Base-by-base conservation (phyloP, 768 basidiomycete species). In the Exsudoporus frostii region DNA sequence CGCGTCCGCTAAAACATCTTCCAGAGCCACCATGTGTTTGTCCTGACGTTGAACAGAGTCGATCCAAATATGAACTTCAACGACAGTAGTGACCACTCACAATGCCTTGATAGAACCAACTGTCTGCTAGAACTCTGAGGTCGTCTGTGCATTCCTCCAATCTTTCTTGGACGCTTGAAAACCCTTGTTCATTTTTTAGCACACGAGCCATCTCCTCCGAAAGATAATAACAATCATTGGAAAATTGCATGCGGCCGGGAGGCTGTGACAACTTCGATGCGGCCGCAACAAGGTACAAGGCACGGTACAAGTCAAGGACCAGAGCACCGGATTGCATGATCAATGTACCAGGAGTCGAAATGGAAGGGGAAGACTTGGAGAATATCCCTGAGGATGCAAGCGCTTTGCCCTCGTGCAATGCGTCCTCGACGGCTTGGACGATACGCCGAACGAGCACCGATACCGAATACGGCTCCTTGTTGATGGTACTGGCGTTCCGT, bases 171-270 rank as follows among this genome's bases (percentile, higher is more conserved):
- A 79, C 68, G 29, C 59, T 55, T 10, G 54, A 40, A 2, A 58
- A 53, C 8, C 52, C 65, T 27, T 73, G 73, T 51, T 73, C 74
- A 10, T 43, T 27, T 19, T 56, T 56, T 43, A 59, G 27, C 7
- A 71, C 15, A 13, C 63, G 61, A 19, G 19, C 27, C 0, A 86
- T 65, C 59, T 86, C 79, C 20, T 71, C 68, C 29, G 76, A 76
- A 25, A 95, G 76, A 65, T 86, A 90, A 20, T 79, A 61, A 58
- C 85, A 91, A 56, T 95, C 88, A 65, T 97, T 97, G 17, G 90
- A 84, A 65, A 88, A 88, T 45, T 82, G 81, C 79, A 96, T 85
- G 1, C 79, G 74, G 25, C 75, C 70, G 19, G 81, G 81, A 10
- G 85, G 73, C 0, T 77, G 72, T 34, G 75, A 67, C 29, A 89